Conservation (phyloP, 805 yeast species). For the Zygoascus biomembranicola region DNA sequence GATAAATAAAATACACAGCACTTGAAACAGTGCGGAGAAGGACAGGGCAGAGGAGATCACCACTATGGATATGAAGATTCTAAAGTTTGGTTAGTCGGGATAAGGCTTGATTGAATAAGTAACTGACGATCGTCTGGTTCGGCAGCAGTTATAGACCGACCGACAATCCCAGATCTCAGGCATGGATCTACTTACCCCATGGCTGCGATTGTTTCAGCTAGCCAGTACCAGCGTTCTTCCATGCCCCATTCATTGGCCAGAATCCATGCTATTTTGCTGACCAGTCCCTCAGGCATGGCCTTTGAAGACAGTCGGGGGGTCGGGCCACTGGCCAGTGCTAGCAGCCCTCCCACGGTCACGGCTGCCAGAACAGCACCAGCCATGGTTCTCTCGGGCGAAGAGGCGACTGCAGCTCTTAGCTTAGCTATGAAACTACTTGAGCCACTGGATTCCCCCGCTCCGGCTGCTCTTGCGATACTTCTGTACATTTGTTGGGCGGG, state of each 20-base stretch:
- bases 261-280: not conserved
- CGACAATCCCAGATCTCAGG: too few species aligned
- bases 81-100: not conserved
- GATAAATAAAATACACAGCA: slow-evolving; percentile 13
- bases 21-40: slow-evolving; percentile 18
- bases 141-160: too few species aligned
- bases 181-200: not conserved
- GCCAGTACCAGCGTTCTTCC: not conserved
- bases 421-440: not conserved
- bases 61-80: not conserved
- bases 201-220: not conserved
- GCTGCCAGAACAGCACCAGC: not conserved
- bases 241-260: not conserved
- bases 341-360: not conserved
- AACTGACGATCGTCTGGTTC: too few species aligned
- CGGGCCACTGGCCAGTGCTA: not conserved
- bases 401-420: not conserved
- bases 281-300: not conserved
- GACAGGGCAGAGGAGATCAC: slow-evolving; percentile 6
- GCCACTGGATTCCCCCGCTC: not conserved
- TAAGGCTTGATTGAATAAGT: too few species aligned
- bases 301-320: not conserved
- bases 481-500: not conserved
- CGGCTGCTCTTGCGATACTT: not conserved
- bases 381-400: not conserved